Percentiles rank a stretch among this genome's conserved stretches.
phyloP scores from a whole-genome alignment of 2,329 filamentous ascomycete genomes.

The Stachybotrys elegans region DNA sequence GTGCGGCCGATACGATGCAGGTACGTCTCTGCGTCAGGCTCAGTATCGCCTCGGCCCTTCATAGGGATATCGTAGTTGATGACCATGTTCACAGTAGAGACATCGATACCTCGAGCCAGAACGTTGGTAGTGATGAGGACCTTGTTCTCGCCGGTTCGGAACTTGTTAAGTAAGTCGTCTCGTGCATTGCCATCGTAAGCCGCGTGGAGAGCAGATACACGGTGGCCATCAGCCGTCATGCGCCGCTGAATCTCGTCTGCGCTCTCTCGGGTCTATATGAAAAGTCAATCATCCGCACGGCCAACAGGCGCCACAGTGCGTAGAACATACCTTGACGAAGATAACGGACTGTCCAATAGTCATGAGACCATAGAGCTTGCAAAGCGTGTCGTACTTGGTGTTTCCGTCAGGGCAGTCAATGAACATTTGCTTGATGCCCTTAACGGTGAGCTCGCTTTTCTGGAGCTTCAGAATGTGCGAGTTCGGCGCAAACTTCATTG shows the following conservation, averaged over 20 bases:
- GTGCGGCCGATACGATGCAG: slow-evolving; percentile 97
- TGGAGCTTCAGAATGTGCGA: slow-evolving; percentile 84
- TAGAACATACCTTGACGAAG: slow-evolving; percentile 72
- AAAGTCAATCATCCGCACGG: no score
- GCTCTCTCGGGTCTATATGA: slow-evolving; percentile 71
- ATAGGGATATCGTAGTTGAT: slow-evolving; percentile 92
- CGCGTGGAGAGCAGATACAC: slow-evolving; percentile 84
- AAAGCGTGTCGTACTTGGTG: slow-evolving; percentile 82
- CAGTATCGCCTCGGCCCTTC: slow-evolving; percentile 68
- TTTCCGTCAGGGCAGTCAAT: slow-evolving; percentile 82
- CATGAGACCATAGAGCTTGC: slow-evolving; percentile 92
- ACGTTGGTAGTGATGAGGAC: slow-evolving; percentile 98
- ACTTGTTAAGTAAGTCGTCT: slow-evolving; percentile 79
- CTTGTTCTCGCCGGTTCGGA: slow-evolving; percentile 82
- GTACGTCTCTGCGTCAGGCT: slow-evolving; percentile 92
- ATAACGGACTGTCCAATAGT: slow-evolving; percentile 97
- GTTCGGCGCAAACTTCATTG: slow-evolving; percentile 75
- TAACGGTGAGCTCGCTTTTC: slow-evolving; percentile 88
- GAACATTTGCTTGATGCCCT: slow-evolving; percentile 96
- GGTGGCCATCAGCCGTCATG: slow-evolving; percentile 86
- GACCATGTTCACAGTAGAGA: slow-evolving; percentile 89
- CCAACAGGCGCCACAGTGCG: no score
- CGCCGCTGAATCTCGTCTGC: slow-evolving; percentile 79
- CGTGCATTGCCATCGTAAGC: slow-evolving; percentile 79
- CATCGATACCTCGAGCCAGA: slow-evolving; percentile 89